Evolutionary conservation across 352 stramenopile species (phyloP).

Genomic region (Phytophthora quininea): DNA sequence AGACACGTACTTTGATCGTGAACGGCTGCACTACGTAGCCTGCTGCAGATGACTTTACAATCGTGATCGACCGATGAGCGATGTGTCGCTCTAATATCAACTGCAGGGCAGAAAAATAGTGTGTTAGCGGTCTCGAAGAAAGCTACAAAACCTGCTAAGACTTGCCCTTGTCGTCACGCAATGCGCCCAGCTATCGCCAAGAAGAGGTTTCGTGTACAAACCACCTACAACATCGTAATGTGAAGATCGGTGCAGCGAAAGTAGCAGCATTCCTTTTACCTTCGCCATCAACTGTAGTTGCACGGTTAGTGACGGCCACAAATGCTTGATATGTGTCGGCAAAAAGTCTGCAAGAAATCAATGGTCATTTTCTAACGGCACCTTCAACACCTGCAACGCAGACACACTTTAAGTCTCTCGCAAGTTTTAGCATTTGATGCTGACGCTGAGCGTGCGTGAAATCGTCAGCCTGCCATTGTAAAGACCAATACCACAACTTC

Average conservation of each 20-base stretch:
- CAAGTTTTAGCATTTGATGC: conserved; percentile 53
- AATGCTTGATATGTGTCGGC: conserved; percentile 72
- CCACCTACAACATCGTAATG: conserved; percentile 26
- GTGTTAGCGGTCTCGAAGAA: conserved; percentile 15
- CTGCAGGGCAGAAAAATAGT: conserved; percentile 30
- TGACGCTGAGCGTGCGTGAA: conserved; percentile 47
- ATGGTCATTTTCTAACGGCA: not conserved
- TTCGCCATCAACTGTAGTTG: conserved; percentile 45
- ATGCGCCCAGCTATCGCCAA: conserved; percentile 75
- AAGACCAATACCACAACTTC: not conserved
- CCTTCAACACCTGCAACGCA: not conserved
- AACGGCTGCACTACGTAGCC: conserved; percentile 72
- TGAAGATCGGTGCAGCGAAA: not conserved
- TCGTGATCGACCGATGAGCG: conserved; percentile 51
- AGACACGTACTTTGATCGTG: conserved; percentile 50
- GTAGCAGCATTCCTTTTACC: conserved; percentile 11
- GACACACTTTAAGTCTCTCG: conserved; percentile 59
- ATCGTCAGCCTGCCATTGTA: conserved; percentile 36
- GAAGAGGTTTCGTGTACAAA: conserved; percentile 65
- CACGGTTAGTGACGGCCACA: conserved; percentile 70
- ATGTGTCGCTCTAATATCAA: conserved; percentile 70
- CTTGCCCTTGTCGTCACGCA: conserved; percentile 68
- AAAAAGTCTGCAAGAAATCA: conserved; percentile 44
- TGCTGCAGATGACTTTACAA: conserved; percentile 68
- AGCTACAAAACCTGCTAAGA: conserved; percentile 1